These are phyloP conservation scores for Pholiota adiposa DNA, from an alignment of 1,284 basidiomycete species.

Conservation along the genomic window DNA sequence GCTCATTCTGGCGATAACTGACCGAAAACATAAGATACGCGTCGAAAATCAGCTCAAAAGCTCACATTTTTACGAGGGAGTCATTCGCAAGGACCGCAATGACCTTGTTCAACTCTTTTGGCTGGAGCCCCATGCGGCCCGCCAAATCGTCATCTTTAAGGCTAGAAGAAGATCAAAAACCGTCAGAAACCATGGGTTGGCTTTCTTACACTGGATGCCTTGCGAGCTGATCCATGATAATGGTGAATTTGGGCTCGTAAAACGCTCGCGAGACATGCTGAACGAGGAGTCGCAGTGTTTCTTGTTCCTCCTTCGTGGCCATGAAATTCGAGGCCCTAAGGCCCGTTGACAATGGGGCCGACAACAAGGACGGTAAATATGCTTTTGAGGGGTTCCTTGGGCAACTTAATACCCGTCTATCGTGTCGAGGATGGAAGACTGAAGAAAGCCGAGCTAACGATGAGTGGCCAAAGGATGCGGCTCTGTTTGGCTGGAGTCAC, in stretches of 20 bases:
- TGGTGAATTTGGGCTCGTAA: constrained; percentile 91
- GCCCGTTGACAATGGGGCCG: constrained; percentile 14
- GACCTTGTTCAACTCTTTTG: constrained; percentile 94
- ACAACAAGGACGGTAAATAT: constrained; percentile 9
- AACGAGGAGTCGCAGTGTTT: constrained; percentile 79
- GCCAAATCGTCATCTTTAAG: constrained; percentile 93
- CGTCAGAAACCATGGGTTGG: constrained; percentile 8
- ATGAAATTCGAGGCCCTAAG: constrained; percentile 37
- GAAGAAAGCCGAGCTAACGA: background rate
- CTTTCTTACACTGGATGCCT: constrained; percentile 89
- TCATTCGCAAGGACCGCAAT: constrained; percentile 88
- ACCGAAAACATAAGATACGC: constrained; percentile 1
- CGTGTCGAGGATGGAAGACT: background rate
- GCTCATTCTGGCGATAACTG: constrained; percentile 85
- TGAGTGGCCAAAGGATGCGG: background rate
- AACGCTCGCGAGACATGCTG: constrained; percentile 94
- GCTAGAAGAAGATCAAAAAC: constrained; percentile 46
- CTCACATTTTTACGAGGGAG: constrained; percentile 83
- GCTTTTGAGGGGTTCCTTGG: background rate
- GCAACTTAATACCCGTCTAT: background rate
- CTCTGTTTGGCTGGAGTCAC: background rate
- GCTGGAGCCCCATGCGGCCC: constrained; percentile 83
- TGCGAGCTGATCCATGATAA: constrained; percentile 92
- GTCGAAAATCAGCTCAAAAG: constrained; percentile 17
- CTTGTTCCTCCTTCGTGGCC: constrained; percentile 77